Percentiles rank a stretch among this genome's conserved stretches.
Evolutionary conservation across 202 grass and related monocot genomes (phyloP).

Genomic region (Miscanthus sacchariflorus): DNA sequence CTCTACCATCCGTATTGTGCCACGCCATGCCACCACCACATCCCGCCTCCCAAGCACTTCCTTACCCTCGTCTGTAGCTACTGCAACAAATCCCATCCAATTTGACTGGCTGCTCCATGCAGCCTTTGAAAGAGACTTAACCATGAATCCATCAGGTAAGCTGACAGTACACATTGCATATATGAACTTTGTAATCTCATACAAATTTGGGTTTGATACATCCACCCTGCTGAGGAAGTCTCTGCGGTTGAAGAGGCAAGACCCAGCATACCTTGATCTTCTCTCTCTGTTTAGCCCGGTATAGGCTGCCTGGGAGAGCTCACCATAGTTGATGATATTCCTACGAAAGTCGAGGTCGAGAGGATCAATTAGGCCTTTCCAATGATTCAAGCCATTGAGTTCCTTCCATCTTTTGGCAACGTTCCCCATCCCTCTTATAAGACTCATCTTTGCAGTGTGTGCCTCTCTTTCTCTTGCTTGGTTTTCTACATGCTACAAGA

Average conservation of each 20-base stretch:
- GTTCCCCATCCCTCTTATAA: slow-evolving; percentile 58
- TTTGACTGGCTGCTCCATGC: slow-evolving; percentile 77
- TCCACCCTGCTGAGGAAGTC: slow-evolving; percentile 64
- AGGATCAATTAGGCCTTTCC: slow-evolving; percentile 73
- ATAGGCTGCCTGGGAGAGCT: slow-evolving; percentile 70
- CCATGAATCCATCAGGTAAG: slow-evolving; percentile 67
- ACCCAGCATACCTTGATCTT: slow-evolving; percentile 73
- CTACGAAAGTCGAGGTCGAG: slow-evolving; percentile 67
- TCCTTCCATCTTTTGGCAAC: slow-evolving; percentile 75
- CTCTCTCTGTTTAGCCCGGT: slow-evolving; percentile 72
- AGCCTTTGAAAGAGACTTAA: slow-evolving; percentile 46
- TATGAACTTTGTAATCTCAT: slow-evolving; percentile 73
- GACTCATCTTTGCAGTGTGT: slow-evolving; percentile 12
- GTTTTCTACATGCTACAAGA: slow-evolving; percentile 33
- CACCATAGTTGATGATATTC: slow-evolving; percentile 80
- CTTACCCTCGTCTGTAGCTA: slow-evolving; percentile 70
- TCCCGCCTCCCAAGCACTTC: slow-evolving; percentile 68
- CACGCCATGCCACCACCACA: slow-evolving; percentile 84
- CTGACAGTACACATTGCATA: slow-evolving; percentile 68
- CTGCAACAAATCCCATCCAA: slow-evolving; percentile 89
- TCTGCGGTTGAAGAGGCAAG: slow-evolving; percentile 65
- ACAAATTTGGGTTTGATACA: slow-evolving; percentile 65
- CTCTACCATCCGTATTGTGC: slow-evolving; percentile 67
- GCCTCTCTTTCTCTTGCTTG: slow-evolving; percentile 39
- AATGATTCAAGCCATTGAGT: slow-evolving; percentile 67